Base-by-base conservation (phyloP, 257 asterid genomes). In the Nicotiana benthamiana region DNA sequence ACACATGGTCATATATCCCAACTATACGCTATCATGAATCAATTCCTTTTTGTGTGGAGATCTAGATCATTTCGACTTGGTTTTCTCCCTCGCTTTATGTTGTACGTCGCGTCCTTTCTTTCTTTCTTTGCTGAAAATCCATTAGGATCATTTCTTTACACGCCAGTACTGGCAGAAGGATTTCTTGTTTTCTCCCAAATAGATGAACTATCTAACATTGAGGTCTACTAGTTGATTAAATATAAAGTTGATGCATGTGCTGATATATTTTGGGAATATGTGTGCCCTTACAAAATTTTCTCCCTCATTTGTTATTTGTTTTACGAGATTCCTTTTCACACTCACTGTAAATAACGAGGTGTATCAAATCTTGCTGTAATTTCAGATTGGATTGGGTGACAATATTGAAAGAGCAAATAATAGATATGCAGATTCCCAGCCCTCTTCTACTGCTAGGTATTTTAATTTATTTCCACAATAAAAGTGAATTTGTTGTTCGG, bases 341-440 rank as follows among this genome's bases (percentile, higher is more conserved):
- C 54, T 51, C 46, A 40, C 1, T 40, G 10, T 40, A 40, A 40
- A 40, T 54, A 54, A 18, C 61, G 24, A 54, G 3, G 12, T 12
- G 77, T 68, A 10, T n/a, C 57, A 20, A 40, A 68, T 40, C 20
- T 68, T 68, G 52, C 12, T 68, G 11, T 68, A 32, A 61, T 79
- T 79, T n/a, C 94, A 94, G 98, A 89, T 91, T 87, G 93, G 87
- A 0, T 77, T 87, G 82, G 87, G 84, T 20, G 97, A 91, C n/a
- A n/a, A n/a, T 43, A 43, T 83, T 16, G 98, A 90, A 82, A 88
- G 91, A 74, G 85, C 84, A 63, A 90, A 89, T 63, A 36, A 87
- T n/a, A 87, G 90, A 76, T 88, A 87, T 80, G 93, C 84, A 85
- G 97, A 92, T 82, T 86, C 91, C 63, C 93, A 88, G 62, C 80